Conservation (phyloP, 2,329 filamentous ascomycete genomes). For the Neonectria sp. region DNA sequence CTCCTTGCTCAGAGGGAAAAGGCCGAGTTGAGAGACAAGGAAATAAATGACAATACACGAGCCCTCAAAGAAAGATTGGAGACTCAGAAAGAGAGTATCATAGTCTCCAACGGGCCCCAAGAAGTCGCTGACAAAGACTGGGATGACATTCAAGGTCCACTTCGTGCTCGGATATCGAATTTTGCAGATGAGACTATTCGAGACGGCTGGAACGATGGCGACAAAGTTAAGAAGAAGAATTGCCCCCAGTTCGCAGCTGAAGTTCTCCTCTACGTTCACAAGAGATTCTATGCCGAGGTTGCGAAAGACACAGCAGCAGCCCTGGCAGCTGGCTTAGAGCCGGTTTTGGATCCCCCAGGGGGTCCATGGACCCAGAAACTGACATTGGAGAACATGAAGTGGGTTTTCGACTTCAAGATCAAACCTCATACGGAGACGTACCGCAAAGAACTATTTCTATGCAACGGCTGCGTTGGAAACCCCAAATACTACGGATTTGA, state of each 20-base stretch:
- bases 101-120: constrained; percentile 47
- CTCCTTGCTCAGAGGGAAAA: constrained; percentile 76
- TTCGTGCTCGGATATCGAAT: constrained; percentile 74
- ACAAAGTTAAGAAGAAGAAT: constrained; percentile 74
- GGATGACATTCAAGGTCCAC: constrained; percentile 78
- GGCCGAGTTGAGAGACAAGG: constrained; percentile 72
- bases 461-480: constrained; percentile 76
- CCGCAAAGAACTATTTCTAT: constrained; percentile 82
- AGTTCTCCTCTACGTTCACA: constrained; percentile 77
- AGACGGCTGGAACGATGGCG: constrained; percentile 75
- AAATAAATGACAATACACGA: constrained; percentile 50
- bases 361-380: constrained; percentile 73
- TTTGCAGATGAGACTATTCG: constrained; percentile 81
- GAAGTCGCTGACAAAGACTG: constrained; percentile 78
- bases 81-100: constrained; percentile 7
- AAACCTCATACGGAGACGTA: constrained; percentile 77
- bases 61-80: constrained; percentile 53
- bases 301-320: constrained; percentile 66
- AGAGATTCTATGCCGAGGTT: constrained; percentile 75
- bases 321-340: constrained; percentile 61
- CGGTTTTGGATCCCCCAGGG: constrained; percentile 63
- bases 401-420: constrained; percentile 84
- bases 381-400: constrained; percentile 89
- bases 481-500: constrained; percentile 82
- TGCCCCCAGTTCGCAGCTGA: constrained; percentile 80